Percentiles rank a stretch among this genome's conserved stretches.
phyloP scores from a whole-genome alignment of 2,329 filamentous ascomycete species.

The Dactylellina cionopaga region DNA sequence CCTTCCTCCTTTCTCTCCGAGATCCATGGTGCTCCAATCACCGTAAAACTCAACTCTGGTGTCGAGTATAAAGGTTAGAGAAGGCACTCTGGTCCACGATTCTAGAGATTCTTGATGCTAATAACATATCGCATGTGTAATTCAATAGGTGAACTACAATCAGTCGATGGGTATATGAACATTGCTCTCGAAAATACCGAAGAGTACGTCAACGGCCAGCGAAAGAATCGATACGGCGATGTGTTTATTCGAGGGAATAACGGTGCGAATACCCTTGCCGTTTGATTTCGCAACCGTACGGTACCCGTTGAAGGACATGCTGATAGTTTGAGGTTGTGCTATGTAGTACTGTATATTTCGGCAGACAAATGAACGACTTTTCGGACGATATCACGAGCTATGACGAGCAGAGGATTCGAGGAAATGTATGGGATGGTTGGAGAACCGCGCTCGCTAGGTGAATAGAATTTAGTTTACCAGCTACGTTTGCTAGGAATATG shows the following conservation, averaged over 20 bases:
- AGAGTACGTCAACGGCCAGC: slow-evolving; percentile 78
- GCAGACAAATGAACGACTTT: slow-evolving; percentile 34
- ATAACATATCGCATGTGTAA: neutral
- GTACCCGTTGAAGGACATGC: neutral
- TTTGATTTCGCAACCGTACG: neutral
- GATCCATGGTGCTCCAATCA: slow-evolving; percentile 92
- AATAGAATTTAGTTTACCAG: neutral
- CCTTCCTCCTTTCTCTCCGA: slow-evolving; percentile 92
- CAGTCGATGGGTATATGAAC: slow-evolving; percentile 99
- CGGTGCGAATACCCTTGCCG: slow-evolving; percentile 61
- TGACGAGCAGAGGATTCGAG: neutral
- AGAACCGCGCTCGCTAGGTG: neutral
- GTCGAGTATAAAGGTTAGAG: slow-evolving; percentile 89
- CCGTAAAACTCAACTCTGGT: slow-evolving; percentile 97
- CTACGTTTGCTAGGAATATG: no score
- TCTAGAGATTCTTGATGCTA: neutral
- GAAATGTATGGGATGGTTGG: neutral
- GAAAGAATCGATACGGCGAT: slow-evolving; percentile 72
- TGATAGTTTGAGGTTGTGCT: neutral
- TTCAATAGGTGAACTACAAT: slow-evolving; percentile 83
- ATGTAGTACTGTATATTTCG: slow-evolving; percentile 49
- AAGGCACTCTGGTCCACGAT: neutral
- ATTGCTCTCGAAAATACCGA: slow-evolving; percentile 96
- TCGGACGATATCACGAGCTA: neutral
- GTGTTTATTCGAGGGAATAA: slow-evolving; percentile 77